A percentile compares a stretch with the other conserved stretches of the same genome.
Conservation (phyloP, 805 yeast genomes). For the Cyberlindnera saturnus region DNA sequence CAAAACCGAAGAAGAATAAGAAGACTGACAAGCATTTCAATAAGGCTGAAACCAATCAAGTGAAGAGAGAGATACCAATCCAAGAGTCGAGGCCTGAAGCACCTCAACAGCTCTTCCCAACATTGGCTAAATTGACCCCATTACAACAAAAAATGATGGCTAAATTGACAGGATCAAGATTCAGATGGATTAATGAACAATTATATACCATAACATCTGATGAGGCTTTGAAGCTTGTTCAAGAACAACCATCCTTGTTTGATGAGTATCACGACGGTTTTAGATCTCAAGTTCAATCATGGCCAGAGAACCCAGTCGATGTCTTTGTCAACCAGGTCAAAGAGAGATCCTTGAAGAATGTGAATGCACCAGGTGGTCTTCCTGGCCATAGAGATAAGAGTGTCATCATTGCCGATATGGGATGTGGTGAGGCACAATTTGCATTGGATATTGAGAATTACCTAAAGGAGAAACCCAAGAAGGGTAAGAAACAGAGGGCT, state of each 20-base stretch:
- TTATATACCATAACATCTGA: constrained; percentile 82
- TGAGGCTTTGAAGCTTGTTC: constrained; percentile 65
- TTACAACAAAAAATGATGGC: constrained; percentile 94
- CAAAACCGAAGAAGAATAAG: constrained; percentile 8
- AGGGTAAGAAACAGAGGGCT: constrained; percentile 28
- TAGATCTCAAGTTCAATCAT: constrained; percentile 86
- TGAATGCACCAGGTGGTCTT: constrained; percentile 93
- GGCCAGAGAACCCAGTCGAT: constrained; percentile 99
- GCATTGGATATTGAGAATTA: constrained; percentile 58
- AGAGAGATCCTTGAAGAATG: constrained; percentile 51
- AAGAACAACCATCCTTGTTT: constrained; percentile 79
- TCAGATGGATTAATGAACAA: constrained; percentile 97
- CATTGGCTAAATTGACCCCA: constrained; percentile 60
- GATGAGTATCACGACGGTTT: constrained; percentile 96
- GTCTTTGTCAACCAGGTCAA: constrained; percentile 72
- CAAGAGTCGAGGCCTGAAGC: constrained; percentile 3
- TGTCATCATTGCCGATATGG: constrained; percentile 94
- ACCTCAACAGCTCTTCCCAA: constrained; percentile 16
- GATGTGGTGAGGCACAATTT: constrained; percentile 95
- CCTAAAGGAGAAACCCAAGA: constrained; percentile 30
- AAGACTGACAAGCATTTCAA: constrained; percentile 2
- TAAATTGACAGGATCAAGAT: constrained; percentile 89
- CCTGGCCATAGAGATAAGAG: constrained; percentile 56
- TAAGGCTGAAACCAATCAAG: constrained; percentile 2
- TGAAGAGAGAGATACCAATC: constrained; percentile 4